phyloP scores from a whole-genome alignment of 176 grass and related monocot genomes.

The Zoysia pacifica region DNA sequence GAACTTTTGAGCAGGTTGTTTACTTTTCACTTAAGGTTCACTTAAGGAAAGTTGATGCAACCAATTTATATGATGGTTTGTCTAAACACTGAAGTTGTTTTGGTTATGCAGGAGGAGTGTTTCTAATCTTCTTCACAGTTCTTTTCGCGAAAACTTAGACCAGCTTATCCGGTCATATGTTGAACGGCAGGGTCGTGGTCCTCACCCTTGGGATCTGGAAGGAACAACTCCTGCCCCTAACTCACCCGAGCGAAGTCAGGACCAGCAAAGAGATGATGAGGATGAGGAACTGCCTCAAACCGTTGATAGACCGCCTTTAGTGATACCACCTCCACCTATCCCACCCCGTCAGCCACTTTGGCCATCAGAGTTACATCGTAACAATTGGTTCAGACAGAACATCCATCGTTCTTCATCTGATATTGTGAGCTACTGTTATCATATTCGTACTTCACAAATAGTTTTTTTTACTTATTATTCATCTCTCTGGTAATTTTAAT shows the following conservation, averaged over 20 bases:
- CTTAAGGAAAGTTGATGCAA: slow-evolving; percentile 9
- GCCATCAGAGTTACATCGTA: slow-evolving; percentile 73
- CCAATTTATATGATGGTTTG: slow-evolving; percentile 1
- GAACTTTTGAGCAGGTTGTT: slow-evolving; percentile 88
- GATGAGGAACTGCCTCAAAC: slow-evolving; percentile 50
- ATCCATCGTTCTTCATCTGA: slow-evolving; percentile 72
- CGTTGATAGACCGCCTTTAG: slow-evolving; percentile 46
- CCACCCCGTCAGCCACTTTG: slow-evolving; percentile 77
- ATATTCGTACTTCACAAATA: background rate
- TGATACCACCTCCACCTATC: slow-evolving; percentile 77
- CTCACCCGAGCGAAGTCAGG: slow-evolving; percentile 47
- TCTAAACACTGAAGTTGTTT: slow-evolving; percentile 35
- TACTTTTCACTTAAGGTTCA: slow-evolving; percentile 28
- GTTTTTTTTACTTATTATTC: background rate
- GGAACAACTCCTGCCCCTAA: slow-evolving; percentile 47
- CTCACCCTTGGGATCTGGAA: slow-evolving; percentile 70
- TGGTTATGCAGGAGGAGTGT: slow-evolving; percentile 79
- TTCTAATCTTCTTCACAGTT: slow-evolving; percentile 90
- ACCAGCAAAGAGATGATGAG: slow-evolving; percentile 55
- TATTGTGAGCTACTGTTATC: slow-evolving; percentile 62
- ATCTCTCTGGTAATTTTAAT: slow-evolving; percentile 3
- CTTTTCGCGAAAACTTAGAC: slow-evolving; percentile 94
- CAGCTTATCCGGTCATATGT: slow-evolving; percentile 83
- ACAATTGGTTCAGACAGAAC: slow-evolving; percentile 85
- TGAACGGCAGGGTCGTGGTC: slow-evolving; percentile 68